Percentiles rank a stretch among this genome's conserved stretches.
phyloP scores from a whole-genome alignment of 192 early-diverging fungal species.

The Coemansia sp. region DNA sequence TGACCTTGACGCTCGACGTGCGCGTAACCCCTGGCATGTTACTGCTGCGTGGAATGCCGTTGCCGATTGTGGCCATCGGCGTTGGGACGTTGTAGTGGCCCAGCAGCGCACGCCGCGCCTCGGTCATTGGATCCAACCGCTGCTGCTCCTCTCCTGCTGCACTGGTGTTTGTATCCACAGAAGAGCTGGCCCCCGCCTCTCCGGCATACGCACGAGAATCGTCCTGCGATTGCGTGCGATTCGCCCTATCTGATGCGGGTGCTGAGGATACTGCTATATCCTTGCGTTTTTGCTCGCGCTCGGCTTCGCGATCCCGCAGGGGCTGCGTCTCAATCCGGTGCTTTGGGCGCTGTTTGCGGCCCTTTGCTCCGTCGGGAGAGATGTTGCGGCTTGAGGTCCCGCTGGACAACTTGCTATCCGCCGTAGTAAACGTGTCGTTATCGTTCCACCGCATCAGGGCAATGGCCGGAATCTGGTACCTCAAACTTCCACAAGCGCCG shows the following conservation, averaged over 20 bases:
- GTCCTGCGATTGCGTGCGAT: not conserved
- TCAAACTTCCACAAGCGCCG: slow-evolving; percentile 17
- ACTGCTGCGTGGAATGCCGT: slow-evolving; percentile 40
- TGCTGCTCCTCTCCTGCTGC: not conserved
- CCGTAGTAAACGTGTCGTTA: not conserved
- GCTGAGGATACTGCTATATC: not conserved
- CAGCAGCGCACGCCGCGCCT: slow-evolving; percentile 44
- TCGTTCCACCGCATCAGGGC: slow-evolving; percentile 17
- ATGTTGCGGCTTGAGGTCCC: slow-evolving; percentile 29
- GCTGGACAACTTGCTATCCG: slow-evolving; percentile 21
- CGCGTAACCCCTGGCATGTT: slow-evolving; percentile 3
- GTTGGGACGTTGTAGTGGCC: slow-evolving; percentile 44
- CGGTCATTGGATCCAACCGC: slow-evolving; percentile 33
- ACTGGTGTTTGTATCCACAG: not conserved
- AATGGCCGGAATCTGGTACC: slow-evolving; percentile 28
- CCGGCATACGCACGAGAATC: not conserved
- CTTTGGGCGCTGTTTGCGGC: slow-evolving; percentile 21
- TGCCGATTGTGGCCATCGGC: slow-evolving; percentile 25
- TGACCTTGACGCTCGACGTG: slow-evolving; percentile 45
- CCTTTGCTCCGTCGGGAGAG: slow-evolving; percentile 30
- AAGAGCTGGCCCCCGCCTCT: too few relatives aligned
- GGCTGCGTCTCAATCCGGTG: slow-evolving; percentile 52
- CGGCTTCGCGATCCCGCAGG: slow-evolving; percentile 52
- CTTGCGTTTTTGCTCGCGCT: slow-evolving; percentile 35
- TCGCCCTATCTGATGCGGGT: not conserved